These are phyloP conservation scores for Schizochytrium sp. DNA, from an alignment of 108 stramenopile species.

Conservation along the genomic window DNA sequence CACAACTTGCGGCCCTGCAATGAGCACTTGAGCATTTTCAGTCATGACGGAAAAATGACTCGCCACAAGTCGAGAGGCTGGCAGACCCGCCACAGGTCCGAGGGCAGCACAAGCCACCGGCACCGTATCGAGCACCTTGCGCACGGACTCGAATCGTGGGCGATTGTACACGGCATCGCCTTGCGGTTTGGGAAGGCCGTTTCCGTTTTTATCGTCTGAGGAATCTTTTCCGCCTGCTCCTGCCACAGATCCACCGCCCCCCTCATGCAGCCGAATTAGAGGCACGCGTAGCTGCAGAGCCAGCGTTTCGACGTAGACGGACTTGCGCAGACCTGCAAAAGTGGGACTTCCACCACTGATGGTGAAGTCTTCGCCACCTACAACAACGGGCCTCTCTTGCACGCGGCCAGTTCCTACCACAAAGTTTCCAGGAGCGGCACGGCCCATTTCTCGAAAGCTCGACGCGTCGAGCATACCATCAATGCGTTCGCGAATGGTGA, in stretches of 20 bases:
- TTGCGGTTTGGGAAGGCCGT: neutral
- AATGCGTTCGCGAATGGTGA: constrained; percentile 36
- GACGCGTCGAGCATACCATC: neutral
- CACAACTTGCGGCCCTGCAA: neutral
- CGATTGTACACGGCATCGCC: neutral
- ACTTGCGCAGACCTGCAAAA: neutral
- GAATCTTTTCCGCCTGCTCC: neutral
- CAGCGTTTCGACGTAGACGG: neutral
- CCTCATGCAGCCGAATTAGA: neutral
- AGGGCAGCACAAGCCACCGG: neutral
- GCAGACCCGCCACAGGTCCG: neutral
- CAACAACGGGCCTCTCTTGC: constrained; percentile 50
- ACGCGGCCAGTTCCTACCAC: constrained; percentile 45
- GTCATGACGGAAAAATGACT: neutral
- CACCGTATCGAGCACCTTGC: neutral
- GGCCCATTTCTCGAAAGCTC: constrained; percentile 34
- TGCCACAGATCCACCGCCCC: neutral
- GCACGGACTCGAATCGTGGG: neutral
- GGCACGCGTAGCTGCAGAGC: neutral
- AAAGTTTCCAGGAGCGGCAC: constrained; percentile 49
- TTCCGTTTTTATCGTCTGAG: neutral
- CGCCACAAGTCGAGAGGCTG: neutral
- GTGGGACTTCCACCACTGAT: neutral
- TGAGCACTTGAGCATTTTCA: neutral
- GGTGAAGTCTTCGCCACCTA: constrained; percentile 24